These are phyloP conservation scores for Tulasnella sp. DNA, from an alignment of 768 basidiomycete species.

Conservation along the genomic window DNA sequence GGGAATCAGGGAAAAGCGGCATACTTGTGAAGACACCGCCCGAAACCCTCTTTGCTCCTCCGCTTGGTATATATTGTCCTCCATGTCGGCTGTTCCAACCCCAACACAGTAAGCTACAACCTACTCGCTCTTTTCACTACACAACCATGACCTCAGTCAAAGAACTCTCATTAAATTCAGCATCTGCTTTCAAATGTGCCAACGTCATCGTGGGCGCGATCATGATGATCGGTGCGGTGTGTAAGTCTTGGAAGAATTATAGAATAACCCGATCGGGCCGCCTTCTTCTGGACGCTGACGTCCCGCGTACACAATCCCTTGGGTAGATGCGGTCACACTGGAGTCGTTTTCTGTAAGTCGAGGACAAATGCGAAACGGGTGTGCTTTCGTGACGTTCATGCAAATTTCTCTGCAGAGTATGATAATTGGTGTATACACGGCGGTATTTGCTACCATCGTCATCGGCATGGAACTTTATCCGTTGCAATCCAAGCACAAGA, in stretches of 20 bases:
- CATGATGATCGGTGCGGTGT: slow-evolving; percentile 5
- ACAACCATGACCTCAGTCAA: background rate
- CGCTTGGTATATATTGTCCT: background rate
- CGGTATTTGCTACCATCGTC: slow-evolving; percentile 29
- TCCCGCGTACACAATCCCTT: background rate
- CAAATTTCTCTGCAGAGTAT: slow-evolving; percentile 24
- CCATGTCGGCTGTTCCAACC: background rate
- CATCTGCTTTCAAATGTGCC: background rate
- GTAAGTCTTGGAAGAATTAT: background rate
- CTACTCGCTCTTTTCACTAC: background rate
- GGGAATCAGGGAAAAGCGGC: background rate
- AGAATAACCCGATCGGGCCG: no score
- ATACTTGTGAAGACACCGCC: background rate
- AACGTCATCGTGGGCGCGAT: slow-evolving; percentile 15
- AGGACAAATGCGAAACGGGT: background rate
- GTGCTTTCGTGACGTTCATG: background rate
- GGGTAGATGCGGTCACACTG: background rate
- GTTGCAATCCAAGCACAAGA: slow-evolving; percentile 30
- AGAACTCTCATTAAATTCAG: background rate
- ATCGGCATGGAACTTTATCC: slow-evolving; percentile 30
- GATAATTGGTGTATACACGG: slow-evolving; percentile 32
- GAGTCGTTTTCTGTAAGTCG: slow-evolving; percentile 11
- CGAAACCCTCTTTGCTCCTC: background rate
- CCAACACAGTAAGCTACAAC: background rate
- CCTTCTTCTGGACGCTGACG: background rate